These are phyloP conservation scores for Diaporthe citriasiana DNA, from an alignment of 2,329 filamentous ascomycete species.

Conservation along the genomic window DNA sequence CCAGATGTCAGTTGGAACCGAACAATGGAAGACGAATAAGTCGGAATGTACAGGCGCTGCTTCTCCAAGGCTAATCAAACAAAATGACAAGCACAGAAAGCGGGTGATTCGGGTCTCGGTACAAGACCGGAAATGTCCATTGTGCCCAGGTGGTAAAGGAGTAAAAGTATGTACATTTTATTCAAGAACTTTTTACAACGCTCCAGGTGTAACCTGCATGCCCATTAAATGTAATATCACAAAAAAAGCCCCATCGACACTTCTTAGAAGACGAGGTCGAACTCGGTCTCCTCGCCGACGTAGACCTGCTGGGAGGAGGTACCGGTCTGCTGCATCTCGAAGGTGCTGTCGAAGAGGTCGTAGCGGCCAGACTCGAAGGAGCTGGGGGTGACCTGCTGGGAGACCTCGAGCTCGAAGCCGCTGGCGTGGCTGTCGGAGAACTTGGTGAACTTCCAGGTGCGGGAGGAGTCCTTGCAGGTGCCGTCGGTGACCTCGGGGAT, in stretches of 20 bases:
- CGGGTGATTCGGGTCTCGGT: not conserved
- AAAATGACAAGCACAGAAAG: not conserved
- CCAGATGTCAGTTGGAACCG: not conserved
- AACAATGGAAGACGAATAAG: no score
- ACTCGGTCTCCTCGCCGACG: slow-evolving; percentile 47
- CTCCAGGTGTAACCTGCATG: slow-evolving; percentile 19
- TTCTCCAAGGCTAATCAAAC: no score
- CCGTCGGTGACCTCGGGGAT: slow-evolving; percentile 51
- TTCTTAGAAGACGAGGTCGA: slow-evolving; percentile 42
- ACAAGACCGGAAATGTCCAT: slow-evolving; percentile 4
- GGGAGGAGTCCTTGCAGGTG: slow-evolving; percentile 49
- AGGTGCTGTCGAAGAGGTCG: slow-evolving; percentile 47
- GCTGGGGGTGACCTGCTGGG: slow-evolving; percentile 48
- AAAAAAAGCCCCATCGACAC: not conserved
- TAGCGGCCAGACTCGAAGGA: slow-evolving; percentile 48
- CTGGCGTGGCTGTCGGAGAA: slow-evolving; percentile 26
- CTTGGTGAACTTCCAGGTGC: slow-evolving; percentile 49
- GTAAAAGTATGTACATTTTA: slow-evolving; percentile 18
- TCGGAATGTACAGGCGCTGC: no score
- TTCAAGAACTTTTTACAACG: slow-evolving; percentile 7
- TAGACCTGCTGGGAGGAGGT: slow-evolving; percentile 49
- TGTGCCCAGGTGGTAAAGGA: not conserved
- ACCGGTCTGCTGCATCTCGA: slow-evolving; percentile 40
- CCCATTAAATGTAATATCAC: slow-evolving; percentile 8
- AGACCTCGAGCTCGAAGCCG: slow-evolving; percentile 49